phyloP scores from a whole-genome alignment of 2,329 filamentous ascomycete species.

The Aspergillus sp. region DNA sequence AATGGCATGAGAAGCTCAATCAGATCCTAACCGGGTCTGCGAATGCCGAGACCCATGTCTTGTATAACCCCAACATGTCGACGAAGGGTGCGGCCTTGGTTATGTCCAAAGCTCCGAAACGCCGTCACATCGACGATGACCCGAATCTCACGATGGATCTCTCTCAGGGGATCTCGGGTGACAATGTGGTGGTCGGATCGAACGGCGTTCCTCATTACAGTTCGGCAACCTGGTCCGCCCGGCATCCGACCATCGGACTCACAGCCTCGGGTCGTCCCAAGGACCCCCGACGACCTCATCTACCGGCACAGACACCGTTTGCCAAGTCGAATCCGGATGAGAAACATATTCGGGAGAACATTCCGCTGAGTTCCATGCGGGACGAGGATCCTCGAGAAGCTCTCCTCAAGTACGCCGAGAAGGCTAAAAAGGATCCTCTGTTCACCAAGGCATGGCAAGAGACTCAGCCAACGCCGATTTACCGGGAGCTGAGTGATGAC shows the following conservation, averaged over 20 bases:
- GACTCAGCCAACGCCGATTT: constrained; percentile 90
- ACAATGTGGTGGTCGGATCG: constrained; percentile 72
- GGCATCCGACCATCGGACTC: constrained; percentile 69
- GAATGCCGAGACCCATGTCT: constrained; percentile 82
- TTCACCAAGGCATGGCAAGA: constrained; percentile 93
- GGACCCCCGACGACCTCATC: constrained; percentile 81
- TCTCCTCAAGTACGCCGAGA: constrained; percentile 88
- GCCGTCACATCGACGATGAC: constrained; percentile 92
- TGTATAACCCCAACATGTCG: constrained; percentile 87
- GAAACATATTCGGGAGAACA: constrained; percentile 81
- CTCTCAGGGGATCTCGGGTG: constrained; percentile 75
- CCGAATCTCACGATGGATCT: constrained; percentile 82
- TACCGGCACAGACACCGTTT: constrained; percentile 83
- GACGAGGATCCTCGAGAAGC: constrained; percentile 96
- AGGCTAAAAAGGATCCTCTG: constrained; percentile 86
- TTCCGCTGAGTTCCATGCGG: constrained; percentile 86
- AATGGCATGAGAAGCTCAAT: constrained; percentile 94
- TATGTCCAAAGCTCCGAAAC: constrained; percentile 91
- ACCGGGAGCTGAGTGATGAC: constrained; percentile 83
- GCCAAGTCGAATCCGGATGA: constrained; percentile 87
- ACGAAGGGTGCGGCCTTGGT: constrained; percentile 78
- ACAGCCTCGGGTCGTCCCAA: constrained; percentile 73
- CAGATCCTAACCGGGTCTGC: constrained; percentile 94
- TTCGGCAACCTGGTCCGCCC: constrained; percentile 59
- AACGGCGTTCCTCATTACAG: constrained; percentile 72